Base-by-base conservation (phyloP, 2,329 filamentous ascomycete genomes). In the Hirsutella rhossiliensis region DNA sequence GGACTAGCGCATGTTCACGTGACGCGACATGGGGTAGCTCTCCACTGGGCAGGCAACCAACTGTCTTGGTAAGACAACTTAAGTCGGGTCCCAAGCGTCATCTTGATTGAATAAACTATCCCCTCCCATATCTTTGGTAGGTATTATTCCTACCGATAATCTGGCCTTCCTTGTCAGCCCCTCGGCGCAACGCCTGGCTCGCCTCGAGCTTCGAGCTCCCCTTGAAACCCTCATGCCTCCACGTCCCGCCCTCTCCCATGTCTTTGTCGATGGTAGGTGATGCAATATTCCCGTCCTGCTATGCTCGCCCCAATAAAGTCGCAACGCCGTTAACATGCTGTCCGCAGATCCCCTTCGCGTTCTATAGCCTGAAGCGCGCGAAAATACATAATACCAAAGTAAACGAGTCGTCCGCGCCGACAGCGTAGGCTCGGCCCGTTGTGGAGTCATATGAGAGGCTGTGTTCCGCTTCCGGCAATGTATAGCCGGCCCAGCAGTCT, bases 241-340 rank as follows among this genome's bases (percentile, higher is more conserved):
- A 15, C 18, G 49, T 43, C 44, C 41, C 45, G 23, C 40, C 39
- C 34, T 46, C 32, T 43, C 44, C 39, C 41, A 44, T 44, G 29
- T 38, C 44, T 29, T 42, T 50, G 47, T 32, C 44, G 36, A n/a
- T n/a, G 11, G 48, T 56, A 53, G 53, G 52, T 49, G 52, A 56
- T 58, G 56, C 50, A 53, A 50, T 56, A 47, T 49, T 46, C 50
- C 53, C 50, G 27, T 42, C 45, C 29, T 44, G 39, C 42, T 37
- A 44, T 47, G 42, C 45, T 44, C 30, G 34, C 40, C 52, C 49
- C 50, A 52, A 52, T 54, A 49, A 57, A 60, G 55, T 54, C 55
- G 53, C 52, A 63, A 63, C 60, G 60, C 60, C 60, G 41, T 53
- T 53, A 55, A 56, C 50, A 63, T 61, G 60, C 57, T 62, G 58